Evolutionary conservation across 805 yeast genomes (phyloP).

Genomic region (Myxozyma geophila): DNA sequence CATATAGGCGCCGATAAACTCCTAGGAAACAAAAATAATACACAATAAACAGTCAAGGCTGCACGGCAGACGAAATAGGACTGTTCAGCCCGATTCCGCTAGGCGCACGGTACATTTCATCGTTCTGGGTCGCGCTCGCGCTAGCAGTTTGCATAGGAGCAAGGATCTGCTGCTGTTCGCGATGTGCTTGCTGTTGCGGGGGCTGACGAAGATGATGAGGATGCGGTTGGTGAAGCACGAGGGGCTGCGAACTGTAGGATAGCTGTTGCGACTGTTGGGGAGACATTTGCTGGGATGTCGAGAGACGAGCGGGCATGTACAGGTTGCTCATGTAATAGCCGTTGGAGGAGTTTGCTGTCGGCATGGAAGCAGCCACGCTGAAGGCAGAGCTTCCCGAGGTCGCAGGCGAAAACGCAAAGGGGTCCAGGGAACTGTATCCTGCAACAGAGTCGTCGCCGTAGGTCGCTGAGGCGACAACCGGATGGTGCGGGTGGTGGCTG

Average conservation of each 20-base stretch:
- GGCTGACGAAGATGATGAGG: neutral
- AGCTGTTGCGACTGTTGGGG: neutral
- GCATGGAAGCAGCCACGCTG: neutral
- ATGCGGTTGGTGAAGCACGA: neutral
- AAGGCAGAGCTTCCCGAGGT: neutral
- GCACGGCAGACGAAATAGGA: neutral
- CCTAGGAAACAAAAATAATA: neutral
- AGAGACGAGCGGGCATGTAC: neutral
- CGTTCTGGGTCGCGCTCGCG: neutral
- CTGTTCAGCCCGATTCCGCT: neutral
- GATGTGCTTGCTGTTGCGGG: neutral
- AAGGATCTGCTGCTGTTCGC: neutral
- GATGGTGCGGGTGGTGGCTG: neutral
- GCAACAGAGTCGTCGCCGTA: neutral
- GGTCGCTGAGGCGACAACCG: no score
- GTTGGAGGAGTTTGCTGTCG: neutral
- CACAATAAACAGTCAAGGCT: neutral
- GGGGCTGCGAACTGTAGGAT: neutral
- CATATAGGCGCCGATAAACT: neutral
- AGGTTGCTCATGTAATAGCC: neutral
- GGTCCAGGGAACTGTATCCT: neutral
- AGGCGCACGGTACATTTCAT: neutral
- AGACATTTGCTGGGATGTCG: neutral
- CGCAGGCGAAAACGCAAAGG: neutral
- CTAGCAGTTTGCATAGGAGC: constrained; percentile 8